phyloP scores from a whole-genome alignment of 176 grass and related monocot species.

The Tillandsia fasciculata region DNA sequence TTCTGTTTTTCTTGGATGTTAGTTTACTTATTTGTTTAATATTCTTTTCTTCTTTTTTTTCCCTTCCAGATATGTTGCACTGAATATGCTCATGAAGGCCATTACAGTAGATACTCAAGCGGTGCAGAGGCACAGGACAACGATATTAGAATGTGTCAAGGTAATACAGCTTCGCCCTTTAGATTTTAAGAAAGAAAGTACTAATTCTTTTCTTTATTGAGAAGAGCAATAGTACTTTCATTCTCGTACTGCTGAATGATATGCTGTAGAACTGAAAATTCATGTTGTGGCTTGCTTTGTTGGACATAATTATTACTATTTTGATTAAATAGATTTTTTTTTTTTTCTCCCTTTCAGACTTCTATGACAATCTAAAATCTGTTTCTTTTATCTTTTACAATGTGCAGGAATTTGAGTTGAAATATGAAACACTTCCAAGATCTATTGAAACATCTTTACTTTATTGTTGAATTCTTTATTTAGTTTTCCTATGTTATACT shows the following conservation, averaged over 20 bases:
- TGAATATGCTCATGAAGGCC: conserved; percentile 95
- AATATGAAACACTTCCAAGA: too few relatives aligned
- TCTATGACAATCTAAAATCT: too few relatives aligned
- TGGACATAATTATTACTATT: not conserved
- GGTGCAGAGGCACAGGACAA: conserved; percentile 89
- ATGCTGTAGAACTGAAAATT: not conserved
- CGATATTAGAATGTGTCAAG: conserved; percentile 97
- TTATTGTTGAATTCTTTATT: not conserved
- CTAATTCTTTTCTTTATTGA: not conserved
- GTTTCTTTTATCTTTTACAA: too few relatives aligned
- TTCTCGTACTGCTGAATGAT: not conserved
- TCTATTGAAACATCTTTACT: not conserved
- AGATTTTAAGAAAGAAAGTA: not conserved
- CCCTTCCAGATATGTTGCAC: conserved; percentile 80
- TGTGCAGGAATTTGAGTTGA: too few relatives aligned
- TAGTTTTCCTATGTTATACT: not conserved
- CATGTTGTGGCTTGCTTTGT: not conserved
- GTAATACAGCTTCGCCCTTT: conserved; percentile 25
- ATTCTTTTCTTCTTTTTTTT: conserved; percentile 5
- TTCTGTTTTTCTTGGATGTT: not conserved
- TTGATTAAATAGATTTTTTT: not conserved
- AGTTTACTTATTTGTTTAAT: conserved; percentile 3
- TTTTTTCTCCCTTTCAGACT: too few relatives aligned
- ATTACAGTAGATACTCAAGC: conserved; percentile 80
- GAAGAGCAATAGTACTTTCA: not conserved